Percentiles rank a stretch among this genome's conserved stretches.
phyloP scores from a whole-genome alignment of 2,329 filamentous ascomycete genomes.

The Fusarium udum region DNA sequence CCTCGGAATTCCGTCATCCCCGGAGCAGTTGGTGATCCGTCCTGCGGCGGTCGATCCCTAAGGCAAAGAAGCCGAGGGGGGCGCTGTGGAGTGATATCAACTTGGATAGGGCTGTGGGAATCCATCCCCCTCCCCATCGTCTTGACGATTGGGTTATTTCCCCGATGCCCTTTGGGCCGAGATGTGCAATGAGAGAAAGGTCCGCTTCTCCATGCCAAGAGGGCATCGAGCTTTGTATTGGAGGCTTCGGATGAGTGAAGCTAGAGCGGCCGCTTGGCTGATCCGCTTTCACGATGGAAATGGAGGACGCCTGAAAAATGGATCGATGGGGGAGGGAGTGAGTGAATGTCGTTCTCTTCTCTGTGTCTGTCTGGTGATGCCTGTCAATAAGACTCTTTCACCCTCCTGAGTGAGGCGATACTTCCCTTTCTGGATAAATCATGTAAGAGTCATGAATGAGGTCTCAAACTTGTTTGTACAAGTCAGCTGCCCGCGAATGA shows the following conservation, averaged over 20 bases:
- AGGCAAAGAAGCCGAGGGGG: conserved; percentile 20
- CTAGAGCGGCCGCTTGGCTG: conserved; percentile 19
- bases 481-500: not conserved
- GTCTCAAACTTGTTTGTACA: not conserved
- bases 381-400: not conserved
- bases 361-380: not conserved
- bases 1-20: not conserved
- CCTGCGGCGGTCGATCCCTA: conserved; percentile 5
- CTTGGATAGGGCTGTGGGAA: conserved; percentile 30
- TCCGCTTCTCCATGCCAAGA: conserved; percentile 10
- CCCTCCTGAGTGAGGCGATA: not conserved
- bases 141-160: not conserved
- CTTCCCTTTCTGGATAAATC: not conserved
- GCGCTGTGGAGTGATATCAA: conserved; percentile 17
- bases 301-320: conserved; percentile 1
- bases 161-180: not conserved
- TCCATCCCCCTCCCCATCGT: not conserved
- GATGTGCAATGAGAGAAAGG: conserved; percentile 3
- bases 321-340: conserved; percentile 2
- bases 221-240: not conserved
- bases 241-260: not conserved
- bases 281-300: conserved; percentile 7
- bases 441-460: not conserved
- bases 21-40: conserved; percentile 11
- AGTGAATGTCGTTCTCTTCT: conserved; percentile 4